Percentiles rank a stretch among this genome's conserved stretches.
Evolutionary conservation across 805 yeast genomes (phyloP).

Genomic region (Pichia kluyveri): DNA sequence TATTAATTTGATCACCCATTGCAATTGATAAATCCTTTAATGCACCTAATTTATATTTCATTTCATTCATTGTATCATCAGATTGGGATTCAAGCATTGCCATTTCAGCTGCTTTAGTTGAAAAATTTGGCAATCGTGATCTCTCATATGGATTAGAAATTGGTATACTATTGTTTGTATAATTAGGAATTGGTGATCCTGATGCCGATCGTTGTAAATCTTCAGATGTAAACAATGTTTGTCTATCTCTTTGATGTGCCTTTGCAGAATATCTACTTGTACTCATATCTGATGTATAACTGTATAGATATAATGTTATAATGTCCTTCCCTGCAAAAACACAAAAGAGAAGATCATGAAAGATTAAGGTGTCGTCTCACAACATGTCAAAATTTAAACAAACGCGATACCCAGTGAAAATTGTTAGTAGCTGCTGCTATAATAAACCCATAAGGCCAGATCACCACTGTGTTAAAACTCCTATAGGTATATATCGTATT

Average conservation of each 20-base stretch:
- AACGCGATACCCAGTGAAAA: no score
- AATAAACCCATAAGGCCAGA: no score
- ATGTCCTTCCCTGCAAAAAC: no score
- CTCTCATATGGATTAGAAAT: constrained; percentile 5
- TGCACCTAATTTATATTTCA: constrained; percentile 45
- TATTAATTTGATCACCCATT: constrained; percentile 57
- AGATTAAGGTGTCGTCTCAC: no score
- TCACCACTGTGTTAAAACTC: no score
- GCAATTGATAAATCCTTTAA: constrained; percentile 45
- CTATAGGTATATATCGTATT: no score
- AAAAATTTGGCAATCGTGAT: constrained; percentile 27
- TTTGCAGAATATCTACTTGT: constrained; percentile 9
- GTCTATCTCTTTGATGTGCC: constrained; percentile 7
- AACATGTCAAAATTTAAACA: no score
- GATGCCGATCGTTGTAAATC: constrained; percentile 4
- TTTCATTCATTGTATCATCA: constrained; percentile 46
- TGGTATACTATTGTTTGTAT: constrained; percentile 8
- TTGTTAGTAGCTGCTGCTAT: no score
- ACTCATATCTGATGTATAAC: constrained; percentile 5
- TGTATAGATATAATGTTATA: no score
- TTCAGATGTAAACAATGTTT: constrained; percentile 6
- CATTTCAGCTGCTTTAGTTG: constrained; percentile 37
- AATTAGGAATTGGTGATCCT: constrained; percentile 17
- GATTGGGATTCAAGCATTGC: constrained; percentile 60
- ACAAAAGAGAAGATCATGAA: no score